Percentiles rank a stretch among this genome's conserved stretches.
phyloP scores from a whole-genome alignment of 2,329 filamentous ascomycete genomes.

The Claviceps humidiphila region DNA sequence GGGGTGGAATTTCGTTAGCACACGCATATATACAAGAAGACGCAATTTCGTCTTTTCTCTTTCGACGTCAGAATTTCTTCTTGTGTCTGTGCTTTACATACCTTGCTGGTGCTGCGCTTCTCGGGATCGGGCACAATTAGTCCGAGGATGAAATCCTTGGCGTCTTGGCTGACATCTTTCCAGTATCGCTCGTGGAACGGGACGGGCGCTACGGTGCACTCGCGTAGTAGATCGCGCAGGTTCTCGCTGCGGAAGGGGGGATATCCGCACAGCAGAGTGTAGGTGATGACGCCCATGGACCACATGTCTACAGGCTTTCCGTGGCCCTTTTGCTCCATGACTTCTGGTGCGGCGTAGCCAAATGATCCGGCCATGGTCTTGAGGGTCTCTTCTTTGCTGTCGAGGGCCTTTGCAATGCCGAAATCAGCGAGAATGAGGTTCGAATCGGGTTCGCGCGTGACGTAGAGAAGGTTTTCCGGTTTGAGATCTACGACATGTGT shows the following conservation, averaged over 20 bases:
- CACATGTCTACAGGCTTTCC: slow-evolving; percentile 99
- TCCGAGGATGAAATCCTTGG: slow-evolving; percentile 81
- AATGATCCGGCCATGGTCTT: slow-evolving; percentile 99
- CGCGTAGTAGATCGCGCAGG: slow-evolving; percentile 82
- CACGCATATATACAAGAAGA: not conserved
- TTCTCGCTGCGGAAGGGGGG: slow-evolving; percentile 96
- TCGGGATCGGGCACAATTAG: slow-evolving; percentile 69
- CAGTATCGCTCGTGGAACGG: slow-evolving; percentile 97
- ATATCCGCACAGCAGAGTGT: slow-evolving; percentile 94
- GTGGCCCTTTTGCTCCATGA: slow-evolving; percentile 95
- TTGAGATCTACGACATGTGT: slow-evolving; percentile 62
- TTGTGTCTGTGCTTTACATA: slow-evolving; percentile 24
- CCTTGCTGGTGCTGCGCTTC: slow-evolving; percentile 64
- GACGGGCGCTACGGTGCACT: slow-evolving; percentile 72
- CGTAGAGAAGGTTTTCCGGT: slow-evolving; percentile 92
- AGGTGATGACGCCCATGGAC: slow-evolving; percentile 97
- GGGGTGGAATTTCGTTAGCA: not conserved
- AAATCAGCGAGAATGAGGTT: slow-evolving; percentile 92
- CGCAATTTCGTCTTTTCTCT: not conserved
- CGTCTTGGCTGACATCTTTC: slow-evolving; percentile 91
- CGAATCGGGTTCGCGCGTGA: slow-evolving; percentile 63
- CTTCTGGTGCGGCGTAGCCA: slow-evolving; percentile 92
- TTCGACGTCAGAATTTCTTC: not conserved
- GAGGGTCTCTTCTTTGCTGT: slow-evolving; percentile 77
- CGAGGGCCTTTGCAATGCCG: slow-evolving; percentile 96